Percentiles rank a stretch among this genome's conserved stretches.
phyloP scores from a whole-genome alignment of 345 rosid species.

The Melaleuca alternifolia region DNA sequence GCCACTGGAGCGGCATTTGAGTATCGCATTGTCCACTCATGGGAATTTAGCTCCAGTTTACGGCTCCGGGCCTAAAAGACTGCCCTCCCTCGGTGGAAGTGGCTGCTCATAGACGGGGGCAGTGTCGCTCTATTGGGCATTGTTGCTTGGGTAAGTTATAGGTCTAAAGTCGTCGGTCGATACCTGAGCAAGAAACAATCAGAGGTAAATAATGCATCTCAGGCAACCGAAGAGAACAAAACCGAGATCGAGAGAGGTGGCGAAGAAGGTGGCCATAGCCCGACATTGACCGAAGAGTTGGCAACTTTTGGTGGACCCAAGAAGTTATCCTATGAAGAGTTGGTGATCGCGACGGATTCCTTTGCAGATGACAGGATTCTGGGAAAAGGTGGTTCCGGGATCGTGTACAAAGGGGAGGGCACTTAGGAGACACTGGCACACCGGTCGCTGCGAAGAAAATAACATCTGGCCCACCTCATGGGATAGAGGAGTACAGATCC shows the following conservation, averaged over 20 bases:
- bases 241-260: background rate
- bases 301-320: background rate
- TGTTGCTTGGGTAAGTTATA: background rate
- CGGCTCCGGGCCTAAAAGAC: background rate
- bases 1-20: background rate
- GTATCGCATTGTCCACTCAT: background rate
- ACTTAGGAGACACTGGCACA: accelerated
- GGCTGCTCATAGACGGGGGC: too few relatives aligned
- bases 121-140: too few relatives aligned
- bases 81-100: background rate
- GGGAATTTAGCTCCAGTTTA: background rate
- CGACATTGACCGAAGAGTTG: background rate
- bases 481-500: accelerated
- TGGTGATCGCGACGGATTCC: accelerated
- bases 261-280: background rate
- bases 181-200: background rate
- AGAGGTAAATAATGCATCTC: background rate
- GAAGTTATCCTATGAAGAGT: background rate
- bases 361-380: accelerated
- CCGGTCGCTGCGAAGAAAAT: accelerated
- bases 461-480: accelerated
- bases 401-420: too few relatives aligned
- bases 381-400: too few relatives aligned
- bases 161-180: background rate
- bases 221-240: background rate